A percentile compares a stretch with the other conserved stretches of the same genome.
phyloP scores from a whole-genome alignment of 2,329 filamentous ascomycete genomes.

The Trichoderma hamatum region DNA sequence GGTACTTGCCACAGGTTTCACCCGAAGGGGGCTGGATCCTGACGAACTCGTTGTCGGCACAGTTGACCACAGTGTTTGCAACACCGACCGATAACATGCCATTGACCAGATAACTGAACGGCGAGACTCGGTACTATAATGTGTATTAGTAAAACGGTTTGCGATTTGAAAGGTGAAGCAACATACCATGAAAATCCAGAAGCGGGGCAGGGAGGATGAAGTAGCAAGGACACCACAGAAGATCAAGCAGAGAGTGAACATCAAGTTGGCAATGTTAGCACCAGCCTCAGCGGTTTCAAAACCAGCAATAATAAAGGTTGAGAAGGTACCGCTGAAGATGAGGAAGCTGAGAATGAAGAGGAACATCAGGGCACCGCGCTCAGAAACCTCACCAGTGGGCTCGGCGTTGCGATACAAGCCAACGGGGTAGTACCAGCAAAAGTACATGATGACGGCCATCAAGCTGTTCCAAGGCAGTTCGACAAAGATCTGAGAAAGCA shows the following conservation, averaged over 20 bases:
- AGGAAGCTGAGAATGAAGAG: slow-evolving; percentile 75
- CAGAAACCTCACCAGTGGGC: slow-evolving; percentile 60
- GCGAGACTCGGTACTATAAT: slow-evolving; percentile 68
- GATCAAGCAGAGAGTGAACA: slow-evolving; percentile 72
- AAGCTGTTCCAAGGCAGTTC: slow-evolving; percentile 85
- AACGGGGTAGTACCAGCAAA: slow-evolving; percentile 85
- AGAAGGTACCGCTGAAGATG: slow-evolving; percentile 80
- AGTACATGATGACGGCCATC: slow-evolving; percentile 74
- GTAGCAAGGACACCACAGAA: slow-evolving; percentile 76
- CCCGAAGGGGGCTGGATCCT: slow-evolving; percentile 63
- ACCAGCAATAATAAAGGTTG: slow-evolving; percentile 74
- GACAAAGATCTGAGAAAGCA: slow-evolving; percentile 79
- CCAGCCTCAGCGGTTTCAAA: slow-evolving; percentile 75
- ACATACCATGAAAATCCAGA: slow-evolving; percentile 75
- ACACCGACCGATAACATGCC: slow-evolving; percentile 72
- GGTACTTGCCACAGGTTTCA: slow-evolving; percentile 63
- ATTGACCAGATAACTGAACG: slow-evolving; percentile 79
- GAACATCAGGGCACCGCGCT: slow-evolving; percentile 79
- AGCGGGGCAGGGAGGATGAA: slow-evolving; percentile 65
- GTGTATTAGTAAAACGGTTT: not conserved
- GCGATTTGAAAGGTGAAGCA: not conserved
- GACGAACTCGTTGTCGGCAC: slow-evolving; percentile 70
- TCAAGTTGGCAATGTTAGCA: slow-evolving; percentile 73
- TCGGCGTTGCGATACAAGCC: slow-evolving; percentile 73
- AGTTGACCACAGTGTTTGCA: slow-evolving; percentile 66